Evolutionary conservation across 129 eudicot species (phyloP).

Genomic region (Tagetes patula): DNA sequence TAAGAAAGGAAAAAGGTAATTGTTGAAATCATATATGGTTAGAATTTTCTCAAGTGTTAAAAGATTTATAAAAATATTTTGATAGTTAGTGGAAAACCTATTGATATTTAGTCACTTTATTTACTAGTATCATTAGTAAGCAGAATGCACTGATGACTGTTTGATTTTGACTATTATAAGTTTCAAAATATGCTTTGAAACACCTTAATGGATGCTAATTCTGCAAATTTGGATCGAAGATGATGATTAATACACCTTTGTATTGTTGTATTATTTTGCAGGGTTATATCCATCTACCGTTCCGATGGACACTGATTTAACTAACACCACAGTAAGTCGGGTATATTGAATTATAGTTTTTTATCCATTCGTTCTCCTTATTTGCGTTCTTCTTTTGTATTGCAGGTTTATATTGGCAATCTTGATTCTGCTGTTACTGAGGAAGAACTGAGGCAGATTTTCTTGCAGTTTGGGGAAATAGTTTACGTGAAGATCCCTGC

Average conservation of each 20-base stretch:
- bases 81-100: neutral
- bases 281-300: constrained; percentile 67
- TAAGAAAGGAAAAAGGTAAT: neutral
- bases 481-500: constrained; percentile 81
- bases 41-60: neutral
- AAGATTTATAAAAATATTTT: neutral
- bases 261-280: constrained; percentile 36
- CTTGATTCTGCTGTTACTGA: constrained; percentile 83
- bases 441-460: constrained; percentile 87
- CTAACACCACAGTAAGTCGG: constrained; percentile 83
- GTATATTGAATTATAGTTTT: constrained; percentile 8
- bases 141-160: neutral
- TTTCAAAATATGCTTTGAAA: constrained; percentile 8
- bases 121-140: neutral
- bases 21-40: neutral
- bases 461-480: constrained; percentile 85
- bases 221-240: neutral
- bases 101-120: neutral
- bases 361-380: neutral
- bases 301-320: constrained; percentile 68
- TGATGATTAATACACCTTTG: neutral
- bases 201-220: constrained; percentile 14
- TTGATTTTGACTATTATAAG: neutral
- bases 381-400: constrained; percentile 18
- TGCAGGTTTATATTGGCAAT: constrained; percentile 81